Base-by-base conservation (phyloP, 257 asterid species). In the Rehmannia glutinosa region DNA sequence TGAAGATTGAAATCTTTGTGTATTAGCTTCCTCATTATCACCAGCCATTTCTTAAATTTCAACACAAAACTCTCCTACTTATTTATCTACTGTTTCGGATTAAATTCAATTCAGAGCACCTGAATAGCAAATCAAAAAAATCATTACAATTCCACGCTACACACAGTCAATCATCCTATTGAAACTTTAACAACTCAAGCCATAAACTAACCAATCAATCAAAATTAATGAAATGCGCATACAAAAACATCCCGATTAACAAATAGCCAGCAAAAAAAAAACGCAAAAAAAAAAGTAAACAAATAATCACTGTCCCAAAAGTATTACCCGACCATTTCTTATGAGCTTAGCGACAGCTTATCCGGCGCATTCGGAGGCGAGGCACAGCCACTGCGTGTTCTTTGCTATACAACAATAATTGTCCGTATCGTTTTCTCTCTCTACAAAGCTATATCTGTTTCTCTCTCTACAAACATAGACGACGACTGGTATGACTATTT, bases 1-100 rank as follows among this genome's bases (percentile, higher is more conserved):
- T 16, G 95, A 82, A 49, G 96, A 83, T 65, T 86, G 96, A 74
- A 90, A 84, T 38, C 96, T 83, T 13, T 85, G 97, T 66, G 85
- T 71, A 35, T 70, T 81, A 71, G 79, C 86, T 73, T 86, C 92
- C 53, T 75, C 94, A 49, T 66, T 70, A 47, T 81, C 90, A 64
- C 94, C 90, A 16, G 82, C 82, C 98, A 92, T 92, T 73, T 68
- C 78, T 62, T 70, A 73, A 68, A 57, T 56, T 53, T 45, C 64
- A 39, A 50, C 39, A 32, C 38, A 1, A 32, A 32, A 69, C 65
- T 42, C 35, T 47, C 12, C 51, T 28, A 61, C 75, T 66, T 16
- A 41, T 23, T 41, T 9, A 46, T 11, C 20, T 0, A 47, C 60
- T 11, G 38, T 59, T 64, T 9, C n/a, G 21, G 33, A 57, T 15